Evolutionary conservation across 495 filamentous ascomycete species (phyloP).

Genomic region (Sporormia fimetaria): DNA sequence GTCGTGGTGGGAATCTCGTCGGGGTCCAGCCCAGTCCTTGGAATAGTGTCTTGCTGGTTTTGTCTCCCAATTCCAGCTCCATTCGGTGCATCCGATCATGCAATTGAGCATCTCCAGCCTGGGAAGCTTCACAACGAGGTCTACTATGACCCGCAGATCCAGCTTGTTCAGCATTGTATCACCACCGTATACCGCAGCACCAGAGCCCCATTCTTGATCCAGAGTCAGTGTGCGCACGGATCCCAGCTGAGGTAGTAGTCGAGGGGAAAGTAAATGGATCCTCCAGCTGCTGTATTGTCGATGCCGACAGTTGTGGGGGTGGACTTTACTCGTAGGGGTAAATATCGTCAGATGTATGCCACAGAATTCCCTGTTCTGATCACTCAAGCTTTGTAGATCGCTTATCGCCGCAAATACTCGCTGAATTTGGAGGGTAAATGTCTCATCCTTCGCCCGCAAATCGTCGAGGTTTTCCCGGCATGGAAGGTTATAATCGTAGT

Average conservation of each 20-base stretch:
- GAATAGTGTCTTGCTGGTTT: not conserved
- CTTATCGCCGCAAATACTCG: conserved; percentile 1
- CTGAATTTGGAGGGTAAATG: conserved; percentile 4
- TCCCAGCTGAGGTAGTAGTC: not conserved
- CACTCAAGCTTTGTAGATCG: too few species aligned
- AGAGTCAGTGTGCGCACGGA: not conserved
- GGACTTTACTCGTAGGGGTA: not conserved
- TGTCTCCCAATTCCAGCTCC: not conserved
- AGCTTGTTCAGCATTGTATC: not conserved
- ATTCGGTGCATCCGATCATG: not conserved
- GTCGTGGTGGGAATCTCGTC: conserved; percentile 4
- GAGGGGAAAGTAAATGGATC: not conserved
- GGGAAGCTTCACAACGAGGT: not conserved
- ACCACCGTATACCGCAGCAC: too few species aligned
- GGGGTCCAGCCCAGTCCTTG: not conserved
- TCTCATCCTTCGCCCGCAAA: not conserved
- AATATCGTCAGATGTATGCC: conserved; percentile 3
- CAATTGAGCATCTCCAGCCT: conserved; percentile 1
- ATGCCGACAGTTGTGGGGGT: conserved; percentile 1
- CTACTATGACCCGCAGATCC: conserved; percentile 2
- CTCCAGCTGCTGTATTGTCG: not conserved
- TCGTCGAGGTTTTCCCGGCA: conserved; percentile 2
- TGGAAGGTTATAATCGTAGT: not conserved
- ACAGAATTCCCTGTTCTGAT: too few species aligned
- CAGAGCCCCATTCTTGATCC: too few species aligned